A percentile compares a stretch with the other conserved stretches of the same genome.
Evolutionary conservation across 2,329 filamentous ascomycete species (phyloP).

Genomic region (Alternaria sp.): DNA sequence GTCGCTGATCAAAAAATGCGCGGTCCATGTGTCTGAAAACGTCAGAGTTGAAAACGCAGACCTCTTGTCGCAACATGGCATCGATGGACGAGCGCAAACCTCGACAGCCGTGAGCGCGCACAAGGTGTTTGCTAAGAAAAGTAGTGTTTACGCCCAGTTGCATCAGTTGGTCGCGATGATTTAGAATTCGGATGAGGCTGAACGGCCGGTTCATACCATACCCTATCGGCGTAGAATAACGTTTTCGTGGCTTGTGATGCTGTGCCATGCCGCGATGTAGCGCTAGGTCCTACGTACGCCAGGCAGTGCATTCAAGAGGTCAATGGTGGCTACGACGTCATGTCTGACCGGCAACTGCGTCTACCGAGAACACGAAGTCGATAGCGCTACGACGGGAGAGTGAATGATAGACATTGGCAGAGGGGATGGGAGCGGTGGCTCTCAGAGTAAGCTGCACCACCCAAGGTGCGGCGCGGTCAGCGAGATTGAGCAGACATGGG

Average conservation of each 20-base stretch:
- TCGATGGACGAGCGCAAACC: too few relatives aligned
- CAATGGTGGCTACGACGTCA: constrained; percentile 1
- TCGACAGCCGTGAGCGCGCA: too few relatives aligned
- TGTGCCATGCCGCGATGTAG: constrained; percentile 14
- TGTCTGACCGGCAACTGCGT: constrained; percentile 6
- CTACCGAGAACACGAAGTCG: not conserved
- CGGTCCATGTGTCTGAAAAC: not conserved
- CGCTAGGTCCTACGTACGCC: not conserved
- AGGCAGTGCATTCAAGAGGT: constrained; percentile 6
- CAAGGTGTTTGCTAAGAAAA: too few relatives aligned
- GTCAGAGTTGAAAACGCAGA: too few relatives aligned
- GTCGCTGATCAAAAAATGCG: not conserved
- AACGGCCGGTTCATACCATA: not conserved
- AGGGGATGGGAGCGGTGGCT: constrained; percentile 19
- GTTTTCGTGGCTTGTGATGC: not conserved
- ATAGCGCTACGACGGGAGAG: constrained; percentile 5
- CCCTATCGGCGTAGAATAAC: not conserved
- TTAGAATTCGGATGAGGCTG: not conserved
- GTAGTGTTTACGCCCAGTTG: not conserved
- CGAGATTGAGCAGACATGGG: constrained; percentile 8
- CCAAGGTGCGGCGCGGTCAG: constrained; percentile 21
- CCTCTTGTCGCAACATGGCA: too few relatives aligned
- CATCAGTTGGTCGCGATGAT: not conserved
- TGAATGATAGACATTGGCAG: constrained; percentile 2
- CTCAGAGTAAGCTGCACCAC: constrained; percentile 11